A percentile compares a stretch with the other conserved stretches of the same genome.
phyloP scores from a whole-genome alignment of 2,329 filamentous ascomycete genomes.

The Alternaria alternata region DNA sequence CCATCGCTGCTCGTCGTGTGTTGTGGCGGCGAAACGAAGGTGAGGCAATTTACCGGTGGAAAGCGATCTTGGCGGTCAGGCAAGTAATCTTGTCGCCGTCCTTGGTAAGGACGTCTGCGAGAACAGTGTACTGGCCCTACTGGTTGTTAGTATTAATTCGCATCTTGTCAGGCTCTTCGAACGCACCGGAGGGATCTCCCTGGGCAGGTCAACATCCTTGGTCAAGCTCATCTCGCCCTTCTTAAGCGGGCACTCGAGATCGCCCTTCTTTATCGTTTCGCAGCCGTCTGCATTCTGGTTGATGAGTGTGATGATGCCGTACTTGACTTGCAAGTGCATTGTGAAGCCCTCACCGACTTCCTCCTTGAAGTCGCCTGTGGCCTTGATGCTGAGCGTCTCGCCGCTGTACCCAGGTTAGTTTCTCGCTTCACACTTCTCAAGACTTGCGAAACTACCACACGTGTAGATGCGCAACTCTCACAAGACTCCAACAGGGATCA shows the following conservation, averaged over 20 bases:
- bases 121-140: constrained; percentile 88
- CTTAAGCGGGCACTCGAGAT: constrained; percentile 87
- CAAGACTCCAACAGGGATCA: constrained; percentile 30
- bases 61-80: constrained; percentile 76
- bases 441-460: not conserved
- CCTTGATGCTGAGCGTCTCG: constrained; percentile 77
- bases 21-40: constrained; percentile 7
- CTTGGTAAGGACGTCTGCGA: constrained; percentile 81
- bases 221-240: constrained; percentile 75
- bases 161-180: not conserved
- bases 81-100: constrained; percentile 84
- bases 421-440: not conserved
- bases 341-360: constrained; percentile 80
- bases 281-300: constrained; percentile 84
- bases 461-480: not conserved
- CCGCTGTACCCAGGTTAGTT: constrained; percentile 65
- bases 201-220: constrained; percentile 86
- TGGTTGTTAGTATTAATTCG: constrained; percentile 18
- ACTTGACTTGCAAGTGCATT: constrained; percentile 87
- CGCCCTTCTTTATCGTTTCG: constrained; percentile 86
- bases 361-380: constrained; percentile 76
- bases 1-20: constrained; percentile 20
- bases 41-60: constrained; percentile 55
- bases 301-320: constrained; percentile 89
- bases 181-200: constrained; percentile 86